Evolutionary conservation across 768 basidiomycete species (phyloP), one percentile per base, ranked within the genome.

Genomic region (Macrolepiota dolichaula): DNA sequence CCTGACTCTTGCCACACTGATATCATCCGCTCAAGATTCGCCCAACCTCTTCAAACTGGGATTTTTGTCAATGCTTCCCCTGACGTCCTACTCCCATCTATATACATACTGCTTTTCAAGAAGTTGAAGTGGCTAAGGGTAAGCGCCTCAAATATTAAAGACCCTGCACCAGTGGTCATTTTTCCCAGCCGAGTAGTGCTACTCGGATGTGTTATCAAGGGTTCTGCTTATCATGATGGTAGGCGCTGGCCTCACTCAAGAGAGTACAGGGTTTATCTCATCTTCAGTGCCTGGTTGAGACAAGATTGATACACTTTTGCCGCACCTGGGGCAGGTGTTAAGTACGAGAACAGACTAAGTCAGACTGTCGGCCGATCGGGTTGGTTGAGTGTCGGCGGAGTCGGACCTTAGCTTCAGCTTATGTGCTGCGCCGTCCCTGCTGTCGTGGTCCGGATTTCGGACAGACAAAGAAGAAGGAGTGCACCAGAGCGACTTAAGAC

Each of bases 1-100:
- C 0, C 65, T 77, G 9, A 74, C 74, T 0, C 57, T 77, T 9
- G 61, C 64, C 7, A 71, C 75, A 1, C 70, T 77, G 13, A 59
- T 76, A 0, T 74, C 74, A 11, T 75, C 76, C 47, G 74, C 75
- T 0, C 66, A 57, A 32, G 64, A 75, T 56, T 77, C 73, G 46
- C 70, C 68, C 15, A 72, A 71, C 46, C 66, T 76, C 36, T 63
- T 59, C 24, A 66, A 66, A n/a, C 71, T 77, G 74, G 73, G 7
- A 51, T 77, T 11, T 77, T 74, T 55, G 44, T 77, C 59, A 63
- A 76, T 36, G 75, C 74, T 19, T 58, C 52, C 27, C 27, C 42
- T 17, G 24, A 7, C 22, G 35, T 44, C 17, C 47, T 54, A 29
- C 47, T 37, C 19, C 5, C 55, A n/a, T 12, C 51, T 19, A 49